Conservation (phyloP, 1,284 basidiomycete genomes). For the Sparassis latifolia region DNA sequence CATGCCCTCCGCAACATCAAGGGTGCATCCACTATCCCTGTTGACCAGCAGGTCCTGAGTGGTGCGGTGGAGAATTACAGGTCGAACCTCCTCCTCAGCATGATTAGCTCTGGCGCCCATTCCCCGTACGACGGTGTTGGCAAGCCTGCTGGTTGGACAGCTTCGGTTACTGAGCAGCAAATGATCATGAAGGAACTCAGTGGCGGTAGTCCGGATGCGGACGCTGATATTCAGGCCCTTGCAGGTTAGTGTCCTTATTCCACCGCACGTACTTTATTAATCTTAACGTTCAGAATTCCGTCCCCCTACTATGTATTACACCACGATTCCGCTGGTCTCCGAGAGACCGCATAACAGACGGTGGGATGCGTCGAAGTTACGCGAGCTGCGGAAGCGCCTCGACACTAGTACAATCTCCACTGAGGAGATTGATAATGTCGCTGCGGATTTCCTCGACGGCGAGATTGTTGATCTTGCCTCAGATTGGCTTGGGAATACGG, state of each 20-base stretch:
- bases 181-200: slow-evolving; percentile 93
- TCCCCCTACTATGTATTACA: slow-evolving; percentile 89
- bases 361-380: slow-evolving; percentile 91
- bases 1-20: slow-evolving; percentile 81
- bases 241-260: slow-evolving; percentile 48
- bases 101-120: slow-evolving; percentile 84
- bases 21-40: slow-evolving; percentile 80
- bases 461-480: slow-evolving; percentile 93
- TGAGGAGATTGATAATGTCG: slow-evolving; percentile 89
- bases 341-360: slow-evolving; percentile 81
- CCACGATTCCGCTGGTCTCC: slow-evolving; percentile 81
- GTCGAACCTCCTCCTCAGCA: slow-evolving; percentile 83
- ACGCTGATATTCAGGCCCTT: slow-evolving; percentile 76
- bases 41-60: slow-evolving; percentile 87
- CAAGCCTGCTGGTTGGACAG: slow-evolving; percentile 57
- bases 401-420: slow-evolving; percentile 76
- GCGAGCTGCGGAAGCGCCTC: slow-evolving; percentile 89
- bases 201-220: slow-evolving; percentile 70
- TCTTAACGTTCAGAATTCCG: slow-evolving; percentile 56
- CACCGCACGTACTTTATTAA: slow-evolving; percentile 5
- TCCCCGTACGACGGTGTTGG: slow-evolving; percentile 50
- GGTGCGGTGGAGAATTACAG: slow-evolving; percentile 92
- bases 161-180: slow-evolving; percentile 83
- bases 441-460: slow-evolving; percentile 84
- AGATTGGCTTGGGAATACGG: slow-evolving; percentile 98